Evolutionary conservation across 2,329 filamentous ascomycete genomes (phyloP), one percentile per base, ranked within the genome.

Genomic region (Penicillium sp.): DNA sequence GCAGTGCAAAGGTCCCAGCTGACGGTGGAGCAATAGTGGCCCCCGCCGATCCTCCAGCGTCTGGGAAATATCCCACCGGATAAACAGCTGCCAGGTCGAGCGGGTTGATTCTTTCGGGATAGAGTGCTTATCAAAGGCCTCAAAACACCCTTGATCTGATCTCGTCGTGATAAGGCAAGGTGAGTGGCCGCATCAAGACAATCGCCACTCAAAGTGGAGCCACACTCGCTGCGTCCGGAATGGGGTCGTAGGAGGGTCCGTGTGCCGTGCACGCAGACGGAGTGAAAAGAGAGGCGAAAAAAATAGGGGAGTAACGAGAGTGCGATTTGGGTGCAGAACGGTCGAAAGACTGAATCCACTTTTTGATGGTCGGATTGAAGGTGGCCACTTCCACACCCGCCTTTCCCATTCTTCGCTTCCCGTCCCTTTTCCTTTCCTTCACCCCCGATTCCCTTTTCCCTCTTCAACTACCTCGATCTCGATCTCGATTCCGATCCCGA

Each of bases 161-260:
- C 18, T 15, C 5, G 12, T 13, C 10, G 11, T 13, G 13, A 20
- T 18, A 16, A 16, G 6, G 8, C 6, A 17, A 29, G 35, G 15
- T 30, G 41, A 47, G 26, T 47, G 41, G 44, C 37, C 36, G 42
- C 35, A 42, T 41, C 23, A 23, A 41, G 44, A n/a, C 34, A 41
- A 47, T 47, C 41, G 44, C 44, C 44, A 44, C 44, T 26, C 11
- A 13, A 18, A 46, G 44, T 47, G 44, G 44, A 47, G 41, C 27
- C 34, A 31, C 30, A 27, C 41, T 42, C 40, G 37, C 34, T 39
- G 38, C 33, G 37, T 31, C 41, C 40, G 46, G 44, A 47, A 47
- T 45, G 44, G 29, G 36, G 17, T 42, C 29, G 25, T 15, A 28
- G 11, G 37, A 40, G 26, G 41, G 42, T 37, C 40, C 38, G 30